Base-by-base conservation (phyloP, 2,329 filamentous ascomycete species). In the Botrytis galanthina region DNA sequence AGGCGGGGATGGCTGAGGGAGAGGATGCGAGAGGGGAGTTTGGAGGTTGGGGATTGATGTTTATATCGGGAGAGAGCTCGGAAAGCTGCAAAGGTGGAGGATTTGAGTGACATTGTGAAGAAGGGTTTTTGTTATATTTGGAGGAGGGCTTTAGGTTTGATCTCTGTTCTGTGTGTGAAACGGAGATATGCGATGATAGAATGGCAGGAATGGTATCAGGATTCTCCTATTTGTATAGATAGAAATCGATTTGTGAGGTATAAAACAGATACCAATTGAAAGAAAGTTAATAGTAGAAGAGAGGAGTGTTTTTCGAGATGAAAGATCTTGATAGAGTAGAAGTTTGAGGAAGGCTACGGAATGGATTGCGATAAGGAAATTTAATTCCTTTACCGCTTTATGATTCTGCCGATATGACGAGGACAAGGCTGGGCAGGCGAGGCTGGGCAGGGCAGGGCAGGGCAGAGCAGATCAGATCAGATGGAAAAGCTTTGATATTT, bases 31-130 rank as follows among this genome's bases (percentile, higher is more conserved):
- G 62, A 20, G 62, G 26, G 39, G 22, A 48, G 1, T 64, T 10
- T 32, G 42, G 37, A 22, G n/a, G 26, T 32, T 54, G 63, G 32
- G 16, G 51, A 39, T 37, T 57, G 66, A 22, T 67, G 59, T 39
- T 39, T 10, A 42, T 42, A 14, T 10, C 63, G 57, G 7, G 72
- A 73, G 22, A 71, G 44, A 20, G 67, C 44, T 39, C 72, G 72
- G 29, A 73, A 29, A 9, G 32, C 67, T 68, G 39, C 9, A 5
- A 60, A 60, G n/a, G 39, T 39, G 4, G 48, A 46, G 48, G 57
- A 20, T 69, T 37, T 73, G 51, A 32, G 39, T 8, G 63, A 39
- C 71, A 73, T 73, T 16, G 42, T 73, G 37, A 18, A 32, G 44
- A 1, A 26, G 14, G 1, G 48, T 14, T 62, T 62, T 71, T 5